Evolutionary conservation across 768 basidiomycete species (phyloP), one percentile per base, ranked within the genome.

Genomic region (Tubosaeta sp.): DNA sequence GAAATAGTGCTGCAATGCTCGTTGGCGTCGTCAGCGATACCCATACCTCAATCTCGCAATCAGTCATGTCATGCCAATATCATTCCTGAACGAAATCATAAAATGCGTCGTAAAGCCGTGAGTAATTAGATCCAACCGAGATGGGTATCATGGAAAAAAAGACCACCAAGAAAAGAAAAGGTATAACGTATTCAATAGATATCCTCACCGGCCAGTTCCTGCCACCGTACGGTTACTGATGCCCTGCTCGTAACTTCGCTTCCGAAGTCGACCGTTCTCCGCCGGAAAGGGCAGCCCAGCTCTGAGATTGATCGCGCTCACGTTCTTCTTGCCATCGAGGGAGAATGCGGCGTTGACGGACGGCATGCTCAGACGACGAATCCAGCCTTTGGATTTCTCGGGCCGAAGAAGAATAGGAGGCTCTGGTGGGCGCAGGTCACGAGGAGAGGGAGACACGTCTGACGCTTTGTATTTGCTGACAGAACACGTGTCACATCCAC

Each of bases 341-440:
- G 76, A 77, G 61, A 88, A 83, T 33, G 82, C 79, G 43, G 75
- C 74, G 39, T 79, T 79, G n/a, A 79, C 72, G 5, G 75, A 77
- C 1, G 87, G 87, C 85, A 90, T 87, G 59, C 88, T 90, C 52
- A 91, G 64, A 50, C 87, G 73, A 19, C 87, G 72, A 56, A 90
- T 86, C 88, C 88, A 90, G 0, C 85, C 80, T 52, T 78, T 85
- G 9, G 82, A 74, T 59, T 84, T 84, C 48, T 82, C 78, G 39
- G 77, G 65, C 29, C 76, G 78, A n/a, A 80, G 68, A 2, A 59
- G 51, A 43, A 76, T 71, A 5, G 78, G 77, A 26, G 74, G 67
- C 42, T 72, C 72, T 14, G 73, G 73, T 25, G 75, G 73, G 14
- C 74, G 72, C 29, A 75, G 62, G 51, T 75, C 71, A 22, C 68